A percentile compares a stretch with the other conserved stretches of the same genome.
phyloP scores from a whole-genome alignment of 306 rosid species.

The Sicyos baderoa region DNA sequence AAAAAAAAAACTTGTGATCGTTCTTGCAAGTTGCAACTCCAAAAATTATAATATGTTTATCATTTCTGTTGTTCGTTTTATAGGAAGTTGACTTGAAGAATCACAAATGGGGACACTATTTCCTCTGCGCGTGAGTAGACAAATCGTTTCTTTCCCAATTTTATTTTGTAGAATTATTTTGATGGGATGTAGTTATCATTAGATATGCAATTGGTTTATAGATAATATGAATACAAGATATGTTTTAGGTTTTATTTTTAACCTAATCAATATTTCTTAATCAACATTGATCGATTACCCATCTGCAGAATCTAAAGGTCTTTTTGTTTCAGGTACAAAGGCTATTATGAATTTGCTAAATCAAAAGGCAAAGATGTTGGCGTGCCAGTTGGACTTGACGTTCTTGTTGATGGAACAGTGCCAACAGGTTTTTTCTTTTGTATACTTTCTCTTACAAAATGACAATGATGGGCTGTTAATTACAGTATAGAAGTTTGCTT shows the following conservation, averaged over 20 bases:
- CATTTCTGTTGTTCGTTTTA: conserved; percentile 9
- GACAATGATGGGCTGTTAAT: neutral
- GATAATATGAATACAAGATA: neutral
- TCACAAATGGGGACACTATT: conserved; percentile 97
- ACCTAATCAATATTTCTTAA: neutral
- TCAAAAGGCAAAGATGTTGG: conserved; percentile 55
- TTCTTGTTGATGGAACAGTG: conserved; percentile 82
- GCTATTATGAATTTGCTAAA: conserved; percentile 60
- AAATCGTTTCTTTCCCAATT: neutral
- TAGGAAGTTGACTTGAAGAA: conserved; percentile 85
- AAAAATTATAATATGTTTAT: neutral
- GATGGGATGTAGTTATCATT: neutral
- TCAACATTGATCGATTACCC: neutral
- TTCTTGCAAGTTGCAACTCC: neutral
- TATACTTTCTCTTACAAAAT: neutral
- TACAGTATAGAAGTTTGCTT: neutral
- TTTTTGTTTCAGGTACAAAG: conserved; percentile 60
- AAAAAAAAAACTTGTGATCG: neutral
- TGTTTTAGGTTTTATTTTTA: neutral
- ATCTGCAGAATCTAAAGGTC: conserved; percentile 19
- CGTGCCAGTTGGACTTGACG: conserved; percentile 70
- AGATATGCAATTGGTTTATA: neutral
- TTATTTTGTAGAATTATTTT: neutral
- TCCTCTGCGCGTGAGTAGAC: conserved; percentile 77
- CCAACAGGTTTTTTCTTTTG: conserved; percentile 27